Evolutionary conservation across 345 rosid species (phyloP).

Genomic region (Cardamine chenopodiifolia): DNA sequence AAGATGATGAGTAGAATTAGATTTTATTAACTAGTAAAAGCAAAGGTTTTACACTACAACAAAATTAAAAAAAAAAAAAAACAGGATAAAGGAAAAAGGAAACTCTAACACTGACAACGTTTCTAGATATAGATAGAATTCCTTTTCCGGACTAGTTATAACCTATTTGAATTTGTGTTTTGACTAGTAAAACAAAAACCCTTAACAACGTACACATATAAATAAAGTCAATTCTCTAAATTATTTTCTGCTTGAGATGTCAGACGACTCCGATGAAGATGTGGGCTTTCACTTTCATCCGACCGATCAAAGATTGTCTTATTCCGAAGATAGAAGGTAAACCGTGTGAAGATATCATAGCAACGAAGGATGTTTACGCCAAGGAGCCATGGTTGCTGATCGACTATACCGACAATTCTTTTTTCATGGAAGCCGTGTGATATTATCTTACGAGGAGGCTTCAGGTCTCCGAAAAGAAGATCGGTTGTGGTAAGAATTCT

Average conservation of each 20-base stretch:
- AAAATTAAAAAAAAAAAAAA: too few relatives aligned
- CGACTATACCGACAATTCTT: background rate
- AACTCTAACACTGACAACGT: too few relatives aligned
- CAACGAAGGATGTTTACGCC: background rate
- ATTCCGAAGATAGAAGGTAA: background rate
- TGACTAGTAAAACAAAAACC: too few relatives aligned
- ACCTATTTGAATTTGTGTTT: too few relatives aligned
- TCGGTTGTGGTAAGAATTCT: background rate
- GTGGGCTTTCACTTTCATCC: background rate
- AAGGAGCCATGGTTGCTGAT: constrained; percentile 14
- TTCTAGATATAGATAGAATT: too few relatives aligned
- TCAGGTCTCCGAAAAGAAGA: background rate
- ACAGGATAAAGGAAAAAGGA: too few relatives aligned
- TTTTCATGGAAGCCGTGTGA: constrained; percentile 4
- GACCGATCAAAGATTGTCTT: background rate
- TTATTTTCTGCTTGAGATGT: background rate
- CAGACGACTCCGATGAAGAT: background rate
- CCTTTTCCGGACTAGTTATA: too few relatives aligned
- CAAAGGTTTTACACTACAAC: too few relatives aligned
- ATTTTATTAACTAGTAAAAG: background rate
- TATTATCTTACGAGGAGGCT: constrained; percentile 2
- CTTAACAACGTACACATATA: too few relatives aligned
- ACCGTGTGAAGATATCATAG: background rate
- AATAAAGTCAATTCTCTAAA: too few relatives aligned
- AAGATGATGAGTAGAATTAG: background rate